Evolutionary conservation across 1,284 basidiomycete species (phyloP).

Genomic region (Apiotrichum gamsii): DNA sequence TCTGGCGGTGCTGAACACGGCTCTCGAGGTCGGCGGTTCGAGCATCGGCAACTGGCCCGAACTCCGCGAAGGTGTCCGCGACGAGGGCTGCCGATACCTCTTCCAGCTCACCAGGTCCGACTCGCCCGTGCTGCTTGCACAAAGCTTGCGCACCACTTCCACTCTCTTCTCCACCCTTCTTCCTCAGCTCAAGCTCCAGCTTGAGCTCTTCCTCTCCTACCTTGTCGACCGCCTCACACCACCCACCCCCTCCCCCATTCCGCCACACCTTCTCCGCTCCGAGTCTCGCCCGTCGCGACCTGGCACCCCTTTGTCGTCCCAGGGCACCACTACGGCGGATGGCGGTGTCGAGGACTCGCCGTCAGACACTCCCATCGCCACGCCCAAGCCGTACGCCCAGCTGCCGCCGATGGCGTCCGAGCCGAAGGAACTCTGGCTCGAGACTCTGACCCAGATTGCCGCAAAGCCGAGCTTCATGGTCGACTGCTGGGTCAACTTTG

Average conservation of each 20-base stretch:
- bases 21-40: constrained; percentile 76
- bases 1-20: constrained; percentile 78
- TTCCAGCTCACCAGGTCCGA: constrained; percentile 90
- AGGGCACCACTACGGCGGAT: constrained; percentile 10
- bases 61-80: constrained; percentile 50
- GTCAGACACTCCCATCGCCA: constrained; percentile 16
- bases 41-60: constrained; percentile 60
- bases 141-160: constrained; percentile 75
- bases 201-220: constrained; percentile 90
- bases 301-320: constrained; percentile 50
- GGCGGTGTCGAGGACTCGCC: constrained; percentile 9
- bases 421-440: constrained; percentile 82
- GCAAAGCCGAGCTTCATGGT: constrained; percentile 74
- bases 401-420: constrained; percentile 67
- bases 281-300: constrained; percentile 47
- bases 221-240: constrained; percentile 81
- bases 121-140: constrained; percentile 69
- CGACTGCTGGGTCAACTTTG: constrained; percentile 92
- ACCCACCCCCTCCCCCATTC: constrained; percentile 45
- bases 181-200: constrained; percentile 85
- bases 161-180: constrained; percentile 86
- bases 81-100: constrained; percentile 90
- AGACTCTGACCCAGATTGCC: constrained; percentile 75
- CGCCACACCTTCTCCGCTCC: constrained; percentile 27
- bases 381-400: constrained; percentile 44